Evolutionary conservation across 2,329 filamentous ascomycete species (phyloP).

Genomic region (Fusarium sp.): DNA sequence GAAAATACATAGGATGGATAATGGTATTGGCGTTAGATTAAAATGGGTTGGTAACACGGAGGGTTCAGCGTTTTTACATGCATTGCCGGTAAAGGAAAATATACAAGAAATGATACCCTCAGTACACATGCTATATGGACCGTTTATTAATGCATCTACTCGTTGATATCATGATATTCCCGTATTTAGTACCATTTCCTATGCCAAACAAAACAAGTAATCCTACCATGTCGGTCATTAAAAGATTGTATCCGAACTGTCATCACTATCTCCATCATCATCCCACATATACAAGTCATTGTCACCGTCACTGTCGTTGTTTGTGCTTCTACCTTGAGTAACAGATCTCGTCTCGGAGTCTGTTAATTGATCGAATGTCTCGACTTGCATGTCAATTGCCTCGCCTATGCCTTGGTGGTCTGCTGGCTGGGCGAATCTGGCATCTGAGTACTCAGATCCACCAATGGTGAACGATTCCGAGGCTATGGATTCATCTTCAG

Average conservation of each 20-base stretch:
- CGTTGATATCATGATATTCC: not conserved
- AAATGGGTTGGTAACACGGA: slow-evolving; percentile 6
- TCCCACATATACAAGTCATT: slow-evolving; percentile 30
- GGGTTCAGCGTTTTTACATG: slow-evolving; percentile 20
- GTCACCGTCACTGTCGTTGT: slow-evolving; percentile 23
- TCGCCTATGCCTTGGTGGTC: slow-evolving; percentile 45
- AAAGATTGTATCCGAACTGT: slow-evolving; percentile 17
- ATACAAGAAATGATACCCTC: slow-evolving; percentile 29
- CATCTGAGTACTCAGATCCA: slow-evolving; percentile 50
- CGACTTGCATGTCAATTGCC: slow-evolving; percentile 42
- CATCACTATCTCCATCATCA: slow-evolving; percentile 23
- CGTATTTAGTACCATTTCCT: slow-evolving; percentile 4
- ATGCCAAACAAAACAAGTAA: not conserved
- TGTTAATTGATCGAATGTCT: slow-evolving; percentile 38
- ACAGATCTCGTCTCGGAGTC: slow-evolving; percentile 30
- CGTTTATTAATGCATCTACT: slow-evolving; percentile 5
- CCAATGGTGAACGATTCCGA: slow-evolving; percentile 53
- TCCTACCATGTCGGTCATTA: slow-evolving; percentile 6
- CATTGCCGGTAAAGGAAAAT: slow-evolving; percentile 20
- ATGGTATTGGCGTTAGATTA: slow-evolving; percentile 28
- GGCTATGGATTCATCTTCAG: slow-evolving; percentile 49
- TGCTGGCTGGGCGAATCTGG: slow-evolving; percentile 50
- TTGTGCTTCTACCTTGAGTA: slow-evolving; percentile 12
- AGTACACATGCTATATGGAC: not conserved
- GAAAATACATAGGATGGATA: slow-evolving; percentile 5